A percentile compares a stretch with the other conserved stretches of the same genome.
Conservation (phyloP, 2,329 filamentous ascomycete genomes). For the Neurospora sp. region DNA sequence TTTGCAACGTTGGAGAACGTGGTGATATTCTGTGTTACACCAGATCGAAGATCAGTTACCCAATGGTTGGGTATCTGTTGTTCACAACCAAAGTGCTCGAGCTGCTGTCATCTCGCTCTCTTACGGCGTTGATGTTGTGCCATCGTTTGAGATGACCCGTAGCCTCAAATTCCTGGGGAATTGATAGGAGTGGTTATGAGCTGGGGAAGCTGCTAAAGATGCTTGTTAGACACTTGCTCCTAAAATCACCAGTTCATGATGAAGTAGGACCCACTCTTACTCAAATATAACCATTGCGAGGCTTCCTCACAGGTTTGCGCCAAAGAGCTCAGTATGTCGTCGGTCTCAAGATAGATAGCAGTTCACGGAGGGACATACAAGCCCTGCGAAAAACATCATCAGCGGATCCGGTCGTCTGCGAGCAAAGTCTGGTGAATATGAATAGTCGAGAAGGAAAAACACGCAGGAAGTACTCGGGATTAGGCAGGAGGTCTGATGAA, state of each 20-base stretch:
- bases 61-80: not conserved
- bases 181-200: not conserved
- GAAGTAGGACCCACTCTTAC: not conserved
- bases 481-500: not conserved
- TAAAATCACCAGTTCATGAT: not conserved
- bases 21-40: not conserved
- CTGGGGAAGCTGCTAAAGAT: not conserved
- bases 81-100: not conserved
- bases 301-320: not conserved
- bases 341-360: not conserved
- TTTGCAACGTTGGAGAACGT: not conserved
- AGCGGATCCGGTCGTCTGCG: not conserved
- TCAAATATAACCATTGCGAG: not conserved
- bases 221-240: not conserved
- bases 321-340: not conserved
- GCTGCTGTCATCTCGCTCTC: not conserved
- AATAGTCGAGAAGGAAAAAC: not conserved
- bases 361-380: not conserved
- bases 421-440: not conserved
- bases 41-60: not conserved
- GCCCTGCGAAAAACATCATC: not conserved
- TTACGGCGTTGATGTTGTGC: not conserved
- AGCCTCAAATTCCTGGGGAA: not conserved
- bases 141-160: not conserved
- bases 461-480: not conserved